Evolutionary conservation across 2,329 filamentous ascomycete genomes (phyloP).

Genomic region (Ampelomyces quisqualis): DNA sequence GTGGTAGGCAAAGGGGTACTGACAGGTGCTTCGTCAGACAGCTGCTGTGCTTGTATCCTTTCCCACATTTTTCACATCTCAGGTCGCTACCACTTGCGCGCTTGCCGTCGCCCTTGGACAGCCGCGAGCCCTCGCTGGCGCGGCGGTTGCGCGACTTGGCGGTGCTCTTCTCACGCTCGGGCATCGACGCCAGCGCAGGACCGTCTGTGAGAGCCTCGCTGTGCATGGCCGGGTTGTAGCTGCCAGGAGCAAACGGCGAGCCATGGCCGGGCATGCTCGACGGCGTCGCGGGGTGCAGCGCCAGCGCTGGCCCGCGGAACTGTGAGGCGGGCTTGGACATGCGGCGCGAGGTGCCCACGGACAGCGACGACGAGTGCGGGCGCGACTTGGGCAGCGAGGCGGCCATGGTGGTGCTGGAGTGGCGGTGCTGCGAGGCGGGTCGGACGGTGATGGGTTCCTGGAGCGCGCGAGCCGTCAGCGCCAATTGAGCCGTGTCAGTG

Average conservation of each 20-base stretch:
- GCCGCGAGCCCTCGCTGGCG: conserved; percentile 82
- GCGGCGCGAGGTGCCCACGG: conserved; percentile 67
- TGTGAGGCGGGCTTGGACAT: conserved; percentile 60
- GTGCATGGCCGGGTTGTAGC: conserved; percentile 46
- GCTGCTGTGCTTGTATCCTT: conserved; percentile 99
- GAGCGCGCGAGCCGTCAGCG: conserved; percentile 31
- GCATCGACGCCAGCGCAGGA: conserved; percentile 55
- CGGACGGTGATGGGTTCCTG: conserved; percentile 48
- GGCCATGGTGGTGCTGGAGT: conserved; percentile 49
- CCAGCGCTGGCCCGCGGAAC: conserved; percentile 49
- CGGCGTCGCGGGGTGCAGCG: conserved; percentile 64
- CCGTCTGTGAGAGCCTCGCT: conserved; percentile 67
- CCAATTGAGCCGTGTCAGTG: conserved; percentile 17
- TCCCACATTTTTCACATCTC: conserved; percentile 96
- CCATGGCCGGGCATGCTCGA: conserved; percentile 65
- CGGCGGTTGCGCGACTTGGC: conserved; percentile 59
- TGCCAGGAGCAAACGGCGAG: conserved; percentile 40
- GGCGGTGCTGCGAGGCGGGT: conserved; percentile 49
- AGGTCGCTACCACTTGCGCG: conserved; percentile 81
- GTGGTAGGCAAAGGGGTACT: conserved; percentile 63
- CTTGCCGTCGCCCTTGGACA: conserved; percentile 75
- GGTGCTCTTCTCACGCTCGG: conserved; percentile 50
- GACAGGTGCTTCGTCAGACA: conserved; percentile 99
- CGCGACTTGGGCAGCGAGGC: conserved; percentile 67
- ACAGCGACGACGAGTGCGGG: conserved; percentile 78